Percentiles rank a stretch among this genome's conserved stretches.
Conservation (phyloP, 1,284 basidiomycete species). For the Somion occarium region DNA sequence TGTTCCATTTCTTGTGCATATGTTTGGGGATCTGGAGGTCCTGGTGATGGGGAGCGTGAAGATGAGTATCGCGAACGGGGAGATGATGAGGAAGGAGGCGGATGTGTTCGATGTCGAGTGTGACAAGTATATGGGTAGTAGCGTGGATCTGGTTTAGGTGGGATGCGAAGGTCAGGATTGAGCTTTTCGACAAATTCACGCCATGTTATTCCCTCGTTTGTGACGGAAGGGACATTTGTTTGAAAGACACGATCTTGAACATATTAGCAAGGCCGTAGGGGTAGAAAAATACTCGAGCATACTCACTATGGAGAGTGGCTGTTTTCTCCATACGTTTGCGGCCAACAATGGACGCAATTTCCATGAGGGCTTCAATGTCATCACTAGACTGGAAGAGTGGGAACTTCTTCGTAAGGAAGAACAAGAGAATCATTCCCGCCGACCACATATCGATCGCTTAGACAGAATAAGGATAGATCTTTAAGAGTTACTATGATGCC, state of each 20-base stretch:
- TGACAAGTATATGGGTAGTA: constrained; percentile 46
- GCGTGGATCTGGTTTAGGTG: constrained; percentile 43
- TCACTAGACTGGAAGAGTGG: constrained; percentile 94
- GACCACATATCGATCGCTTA: constrained; percentile 97
- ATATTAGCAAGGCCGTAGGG: background rate
- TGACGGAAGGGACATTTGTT: constrained; percentile 79
- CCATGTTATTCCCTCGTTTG: constrained; percentile 64
- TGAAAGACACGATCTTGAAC: constrained; percentile 70
- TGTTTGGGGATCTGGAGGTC: constrained; percentile 23
- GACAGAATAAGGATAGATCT: too few species aligned
- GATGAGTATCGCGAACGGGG: constrained; percentile 19
- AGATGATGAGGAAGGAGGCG: constrained; percentile 13
- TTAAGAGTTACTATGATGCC: too few species aligned
- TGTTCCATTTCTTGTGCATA: constrained; percentile 57
- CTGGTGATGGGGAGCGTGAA: constrained; percentile 18
- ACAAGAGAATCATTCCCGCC: constrained; percentile 87
- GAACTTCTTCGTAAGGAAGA: constrained; percentile 91
- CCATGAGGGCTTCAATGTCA: constrained; percentile 93
- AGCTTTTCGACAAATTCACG: constrained; percentile 68
- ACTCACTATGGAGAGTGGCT: constrained; percentile 87
- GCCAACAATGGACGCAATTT: constrained; percentile 89
- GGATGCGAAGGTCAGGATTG: constrained; percentile 69
- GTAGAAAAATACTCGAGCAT: background rate
- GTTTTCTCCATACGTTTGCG: constrained; percentile 79
- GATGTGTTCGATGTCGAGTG: background rate